phyloP scores from a whole-genome alignment of 345 rosid species.

The Gossypium turneri region DNA sequence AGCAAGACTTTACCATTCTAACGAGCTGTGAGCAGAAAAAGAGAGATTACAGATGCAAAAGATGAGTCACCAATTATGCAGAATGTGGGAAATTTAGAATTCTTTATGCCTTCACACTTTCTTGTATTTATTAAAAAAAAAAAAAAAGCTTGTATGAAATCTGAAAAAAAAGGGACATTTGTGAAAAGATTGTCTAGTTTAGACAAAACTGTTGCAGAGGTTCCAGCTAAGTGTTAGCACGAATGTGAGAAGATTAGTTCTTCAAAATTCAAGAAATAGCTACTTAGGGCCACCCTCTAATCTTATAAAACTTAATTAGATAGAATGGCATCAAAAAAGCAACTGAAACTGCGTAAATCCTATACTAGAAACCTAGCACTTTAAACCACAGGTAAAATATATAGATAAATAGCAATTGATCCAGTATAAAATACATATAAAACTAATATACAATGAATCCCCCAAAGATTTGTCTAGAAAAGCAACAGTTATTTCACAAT shows the following conservation, averaged over 20 bases:
- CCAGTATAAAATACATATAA: not conserved
- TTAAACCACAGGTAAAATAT: not conserved
- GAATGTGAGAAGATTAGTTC: not conserved
- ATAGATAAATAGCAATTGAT: not conserved
- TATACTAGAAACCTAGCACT: not conserved
- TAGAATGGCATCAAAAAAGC: not conserved
- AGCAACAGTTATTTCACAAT: not conserved
- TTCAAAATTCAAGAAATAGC: not conserved
- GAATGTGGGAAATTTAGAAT: too few species aligned
- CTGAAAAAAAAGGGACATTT: too few species aligned
- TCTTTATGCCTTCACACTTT: too few species aligned
- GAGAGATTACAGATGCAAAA: too few species aligned
- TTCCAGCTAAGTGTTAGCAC: not conserved
- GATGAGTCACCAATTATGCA: too few species aligned
- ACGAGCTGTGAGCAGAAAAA: too few species aligned
- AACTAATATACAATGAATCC: not conserved
- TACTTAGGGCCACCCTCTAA: not conserved
- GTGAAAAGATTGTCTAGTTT: too few species aligned
- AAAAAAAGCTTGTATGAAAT: too few species aligned
- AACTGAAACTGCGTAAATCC: not conserved
- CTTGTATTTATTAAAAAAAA: too few species aligned
- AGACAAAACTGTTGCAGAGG: not conserved
- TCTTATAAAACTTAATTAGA: not conserved
- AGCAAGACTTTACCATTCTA: too few species aligned
- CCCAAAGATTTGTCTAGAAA: not conserved